Conservation (phyloP, 768 basidiomycete species). For the Aureoboletus auriporus region DNA sequence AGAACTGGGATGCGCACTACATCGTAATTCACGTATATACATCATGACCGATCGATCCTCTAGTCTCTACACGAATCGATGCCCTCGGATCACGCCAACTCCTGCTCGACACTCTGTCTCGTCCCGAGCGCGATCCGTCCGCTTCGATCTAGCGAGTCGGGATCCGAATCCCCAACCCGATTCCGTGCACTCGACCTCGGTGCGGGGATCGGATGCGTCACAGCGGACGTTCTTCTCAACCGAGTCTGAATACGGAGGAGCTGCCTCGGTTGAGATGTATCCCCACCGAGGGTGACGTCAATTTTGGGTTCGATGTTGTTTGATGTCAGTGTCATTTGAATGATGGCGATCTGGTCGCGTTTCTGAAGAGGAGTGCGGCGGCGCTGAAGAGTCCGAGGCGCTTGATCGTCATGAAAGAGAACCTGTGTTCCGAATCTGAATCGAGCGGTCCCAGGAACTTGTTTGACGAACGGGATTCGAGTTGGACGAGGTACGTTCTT, state of each 20-base stretch:
- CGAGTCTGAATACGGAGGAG: slow-evolving; percentile 35
- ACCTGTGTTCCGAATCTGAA: slow-evolving; percentile 59
- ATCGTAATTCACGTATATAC: background rate
- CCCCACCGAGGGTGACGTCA: slow-evolving; percentile 51
- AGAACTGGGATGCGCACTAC: slow-evolving; percentile 46
- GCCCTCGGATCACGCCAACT: slow-evolving; percentile 87
- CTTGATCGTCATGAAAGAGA: slow-evolving; percentile 89
- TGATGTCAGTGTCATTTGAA: slow-evolving; percentile 94
- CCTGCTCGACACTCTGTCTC: slow-evolving; percentile 68
- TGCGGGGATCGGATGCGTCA: slow-evolving; percentile 92
- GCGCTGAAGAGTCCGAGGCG: slow-evolving; percentile 56
- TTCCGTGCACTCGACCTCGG: slow-evolving; percentile 87
- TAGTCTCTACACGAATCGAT: slow-evolving; percentile 86
- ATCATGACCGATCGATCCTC: background rate
- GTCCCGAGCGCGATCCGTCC: slow-evolving; percentile 71
- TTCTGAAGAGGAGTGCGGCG: slow-evolving; percentile 60
- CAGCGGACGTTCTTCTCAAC: slow-evolving; percentile 77
- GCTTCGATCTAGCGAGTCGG: slow-evolving; percentile 24
- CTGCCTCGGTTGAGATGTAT: slow-evolving; percentile 67
- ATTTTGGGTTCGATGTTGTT: slow-evolving; percentile 77
- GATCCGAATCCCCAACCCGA: slow-evolving; percentile 31
- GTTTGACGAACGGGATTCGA: slow-evolving; percentile 87
- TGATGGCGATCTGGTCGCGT: slow-evolving; percentile 71
- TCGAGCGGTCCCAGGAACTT: slow-evolving; percentile 47
- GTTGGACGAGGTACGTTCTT: slow-evolving; percentile 70